phyloP scores from a whole-genome alignment of 176 grass and related monocot species.

The Oryza longistaminata region DNA sequence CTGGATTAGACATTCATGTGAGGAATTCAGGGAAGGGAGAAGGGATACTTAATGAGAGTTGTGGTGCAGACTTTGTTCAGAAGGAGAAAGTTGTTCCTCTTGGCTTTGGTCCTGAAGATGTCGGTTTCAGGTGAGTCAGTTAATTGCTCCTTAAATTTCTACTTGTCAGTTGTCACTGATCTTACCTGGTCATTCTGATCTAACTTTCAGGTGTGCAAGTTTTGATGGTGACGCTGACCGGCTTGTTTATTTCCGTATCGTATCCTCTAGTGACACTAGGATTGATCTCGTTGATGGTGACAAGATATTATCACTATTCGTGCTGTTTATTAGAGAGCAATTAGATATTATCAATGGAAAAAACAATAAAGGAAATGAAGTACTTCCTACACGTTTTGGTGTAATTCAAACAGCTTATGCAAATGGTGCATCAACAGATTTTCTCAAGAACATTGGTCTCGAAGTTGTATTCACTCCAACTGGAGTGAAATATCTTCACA shows the following conservation, averaged over 20 bases:
- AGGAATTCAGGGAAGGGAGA: slow-evolving; percentile 82
- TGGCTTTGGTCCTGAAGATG: slow-evolving; percentile 62
- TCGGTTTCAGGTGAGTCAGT: slow-evolving; percentile 55
- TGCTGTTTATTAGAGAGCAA: slow-evolving; percentile 86
- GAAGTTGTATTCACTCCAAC: slow-evolving; percentile 83
- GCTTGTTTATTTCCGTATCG: slow-evolving; percentile 73
- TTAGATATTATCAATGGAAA: slow-evolving; percentile 58
- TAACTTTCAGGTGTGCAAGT: slow-evolving; percentile 85
- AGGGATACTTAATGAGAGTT: slow-evolving; percentile 86
- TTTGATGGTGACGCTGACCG: slow-evolving; percentile 91
- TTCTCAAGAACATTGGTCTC: slow-evolving; percentile 66
- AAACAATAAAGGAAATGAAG: slow-evolving; percentile 28
- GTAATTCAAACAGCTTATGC: slow-evolving; percentile 94
- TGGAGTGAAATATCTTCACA: slow-evolving; percentile 93
- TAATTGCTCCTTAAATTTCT: background rate
- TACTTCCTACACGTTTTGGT: slow-evolving; percentile 65
- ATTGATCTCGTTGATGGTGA: slow-evolving; percentile 92
- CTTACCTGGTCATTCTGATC: slow-evolving; percentile 32
- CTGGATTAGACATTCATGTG: slow-evolving; percentile 57
- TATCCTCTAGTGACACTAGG: slow-evolving; percentile 50
- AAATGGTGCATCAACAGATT: slow-evolving; percentile 84
- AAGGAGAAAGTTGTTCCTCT: slow-evolving; percentile 78
- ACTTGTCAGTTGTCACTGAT: background rate
- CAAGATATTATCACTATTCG: slow-evolving; percentile 91
- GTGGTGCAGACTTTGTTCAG: slow-evolving; percentile 96